These are phyloP conservation scores for Emmonsia crescens DNA, from an alignment of 2,329 filamentous ascomycete genomes.

Conservation along the genomic window DNA sequence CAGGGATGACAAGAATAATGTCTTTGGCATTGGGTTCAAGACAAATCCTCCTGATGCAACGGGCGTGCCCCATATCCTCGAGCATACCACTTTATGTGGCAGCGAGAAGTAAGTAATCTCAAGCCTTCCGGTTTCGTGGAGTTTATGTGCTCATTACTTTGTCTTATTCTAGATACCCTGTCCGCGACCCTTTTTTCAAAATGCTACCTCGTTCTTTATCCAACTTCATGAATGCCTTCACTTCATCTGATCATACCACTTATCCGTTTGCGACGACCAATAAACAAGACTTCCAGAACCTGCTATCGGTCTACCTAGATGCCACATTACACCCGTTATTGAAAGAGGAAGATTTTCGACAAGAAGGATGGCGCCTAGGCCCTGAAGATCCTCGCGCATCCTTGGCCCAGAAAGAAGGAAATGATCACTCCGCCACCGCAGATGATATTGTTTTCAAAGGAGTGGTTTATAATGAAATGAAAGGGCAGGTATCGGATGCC, in stretches of 20 bases:
- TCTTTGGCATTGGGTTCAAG: constrained; percentile 98
- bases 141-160: constrained; percentile 12
- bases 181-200: constrained; percentile 98
- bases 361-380: constrained; percentile 94
- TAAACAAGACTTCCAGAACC: constrained; percentile 83
- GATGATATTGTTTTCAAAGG: constrained; percentile 71
- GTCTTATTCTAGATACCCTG: constrained; percentile 59
- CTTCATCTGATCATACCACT: constrained; percentile 88
- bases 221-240: constrained; percentile 99
- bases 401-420: constrained; percentile 33
- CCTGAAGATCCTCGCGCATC: constrained; percentile 70
- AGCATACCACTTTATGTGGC: constrained; percentile 93
- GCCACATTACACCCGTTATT: constrained; percentile 83
- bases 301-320: constrained; percentile 94
- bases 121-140: background rate
- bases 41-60: constrained; percentile 96
- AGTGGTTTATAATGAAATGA: constrained; percentile 99
- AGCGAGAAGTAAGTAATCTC: constrained; percentile 64
- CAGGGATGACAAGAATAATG: constrained; percentile 94
- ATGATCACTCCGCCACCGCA: constrained; percentile 9
- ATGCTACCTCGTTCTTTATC: constrained; percentile 97
- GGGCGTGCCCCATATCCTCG: constrained; percentile 89
- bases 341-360: constrained; percentile 82
- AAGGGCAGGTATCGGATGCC: constrained; percentile 95
- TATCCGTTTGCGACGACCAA: constrained; percentile 98